A percentile compares a stretch with the other conserved stretches of the same genome.
Evolutionary conservation across 1,284 basidiomycete genomes (phyloP).

Genomic region (Phaffia rhodozyma): DNA sequence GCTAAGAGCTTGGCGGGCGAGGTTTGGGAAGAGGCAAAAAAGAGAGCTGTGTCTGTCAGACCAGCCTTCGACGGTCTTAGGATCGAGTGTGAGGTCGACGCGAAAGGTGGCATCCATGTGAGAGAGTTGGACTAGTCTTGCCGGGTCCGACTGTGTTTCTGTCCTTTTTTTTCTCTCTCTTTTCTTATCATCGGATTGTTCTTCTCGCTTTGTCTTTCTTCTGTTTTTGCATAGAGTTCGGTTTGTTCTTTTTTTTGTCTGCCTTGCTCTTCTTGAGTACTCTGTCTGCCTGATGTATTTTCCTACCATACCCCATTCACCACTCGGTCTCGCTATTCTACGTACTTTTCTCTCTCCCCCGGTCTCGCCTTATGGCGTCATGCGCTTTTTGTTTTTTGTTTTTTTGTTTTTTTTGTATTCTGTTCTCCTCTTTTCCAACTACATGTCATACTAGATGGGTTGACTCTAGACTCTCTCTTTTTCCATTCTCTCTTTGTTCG

Average conservation of each 20-base stretch:
- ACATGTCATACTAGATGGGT: too few species aligned
- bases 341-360: neutral
- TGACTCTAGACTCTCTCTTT: too few species aligned
- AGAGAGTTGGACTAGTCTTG: neutral
- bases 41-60: conserved; percentile 3
- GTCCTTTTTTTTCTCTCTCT: neutral
- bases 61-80: conserved; percentile 15
- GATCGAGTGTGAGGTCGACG: conserved; percentile 6
- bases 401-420: neutral
- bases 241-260: neutral
- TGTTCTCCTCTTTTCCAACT: too few species aligned
- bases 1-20: conserved; percentile 8
- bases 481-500: too few species aligned
- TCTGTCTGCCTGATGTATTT: neutral
- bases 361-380: neutral
- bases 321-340: neutral
- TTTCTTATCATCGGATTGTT: neutral
- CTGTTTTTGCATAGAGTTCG: neutral
- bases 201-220: too few species aligned
- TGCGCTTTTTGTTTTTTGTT: neutral
- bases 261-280: neutral
- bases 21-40: conserved; percentile 2
- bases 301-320: too few species aligned
- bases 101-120: too few species aligned
- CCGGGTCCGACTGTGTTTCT: neutral